Evolutionary conservation across 805 yeast species (phyloP).

Genomic region (Diddensiella santjacobensis): DNA sequence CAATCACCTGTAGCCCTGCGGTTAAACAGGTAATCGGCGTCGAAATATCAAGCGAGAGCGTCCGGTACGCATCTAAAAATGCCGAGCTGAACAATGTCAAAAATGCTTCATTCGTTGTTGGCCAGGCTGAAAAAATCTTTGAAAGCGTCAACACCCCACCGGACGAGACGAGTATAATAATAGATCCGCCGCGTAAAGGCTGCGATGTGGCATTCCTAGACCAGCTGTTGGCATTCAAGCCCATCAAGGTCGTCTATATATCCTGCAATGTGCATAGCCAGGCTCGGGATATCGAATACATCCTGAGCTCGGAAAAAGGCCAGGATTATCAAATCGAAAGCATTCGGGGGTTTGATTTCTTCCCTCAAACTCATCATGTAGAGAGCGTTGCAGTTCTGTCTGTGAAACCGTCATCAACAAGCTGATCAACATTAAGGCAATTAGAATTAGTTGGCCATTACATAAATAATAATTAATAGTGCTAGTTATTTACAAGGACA

Average conservation of each 20-base stretch:
- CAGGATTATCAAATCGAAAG: conserved; percentile 69
- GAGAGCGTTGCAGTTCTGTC: conserved; percentile 79
- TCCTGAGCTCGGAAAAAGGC: conserved; percentile 57
- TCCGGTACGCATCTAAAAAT: conserved; percentile 78
- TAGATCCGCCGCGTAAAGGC: conserved; percentile 97
- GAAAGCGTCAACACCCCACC: conserved; percentile 60
- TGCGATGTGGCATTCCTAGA: conserved; percentile 85
- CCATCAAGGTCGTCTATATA: conserved; percentile 86
- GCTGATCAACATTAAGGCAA: neutral
- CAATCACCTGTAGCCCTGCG: conserved; percentile 75
- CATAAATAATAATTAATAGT: neutral
- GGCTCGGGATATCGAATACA: conserved; percentile 88
- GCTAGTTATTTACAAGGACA: conserved; percentile 15
- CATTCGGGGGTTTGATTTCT: conserved; percentile 91
- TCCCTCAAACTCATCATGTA: conserved; percentile 92
- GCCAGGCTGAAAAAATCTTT: conserved; percentile 89
- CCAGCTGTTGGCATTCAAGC: conserved; percentile 78
- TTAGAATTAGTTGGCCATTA: neutral
- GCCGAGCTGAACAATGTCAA: conserved; percentile 70
- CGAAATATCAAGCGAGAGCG: conserved; percentile 88
- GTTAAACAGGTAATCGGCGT: conserved; percentile 90
- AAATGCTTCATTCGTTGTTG: conserved; percentile 82
- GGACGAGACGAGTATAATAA: conserved; percentile 76
- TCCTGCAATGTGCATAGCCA: conserved; percentile 98
- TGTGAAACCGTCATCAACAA: conserved; percentile 1